A percentile compares a stretch with the other conserved stretches of the same genome.
Evolutionary conservation across 192 early-diverging fungal genomes (phyloP).

Genomic region (Entomortierella beljakovae): DNA sequence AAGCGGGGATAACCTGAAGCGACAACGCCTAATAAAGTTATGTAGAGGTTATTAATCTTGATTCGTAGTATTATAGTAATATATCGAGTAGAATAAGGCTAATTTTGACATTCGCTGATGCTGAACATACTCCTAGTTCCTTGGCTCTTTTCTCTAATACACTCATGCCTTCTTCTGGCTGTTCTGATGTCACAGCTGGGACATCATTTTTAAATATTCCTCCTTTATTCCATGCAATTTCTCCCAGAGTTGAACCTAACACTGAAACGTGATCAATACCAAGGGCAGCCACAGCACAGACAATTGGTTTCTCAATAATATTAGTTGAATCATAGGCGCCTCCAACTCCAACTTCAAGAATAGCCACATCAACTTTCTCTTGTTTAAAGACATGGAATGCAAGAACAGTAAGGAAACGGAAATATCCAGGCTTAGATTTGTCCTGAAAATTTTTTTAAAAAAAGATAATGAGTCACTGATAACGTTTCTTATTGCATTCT

Average conservation of each 20-base stretch:
- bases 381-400: slow-evolving; percentile 89
- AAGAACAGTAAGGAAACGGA: slow-evolving; percentile 90
- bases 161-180: slow-evolving; percentile 72
- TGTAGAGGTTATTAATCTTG: neutral
- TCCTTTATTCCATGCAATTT: slow-evolving; percentile 89
- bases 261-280: slow-evolving; percentile 81
- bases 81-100: neutral
- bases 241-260: slow-evolving; percentile 77
- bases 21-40: neutral
- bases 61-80: neutral
- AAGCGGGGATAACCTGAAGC: slow-evolving; percentile 17
- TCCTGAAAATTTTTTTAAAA: slow-evolving; percentile 26
- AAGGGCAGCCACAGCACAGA: slow-evolving; percentile 83
- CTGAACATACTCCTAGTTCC: slow-evolving; percentile 71
- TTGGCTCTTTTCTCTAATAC: slow-evolving; percentile 76
- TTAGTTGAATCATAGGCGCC: slow-evolving; percentile 91
- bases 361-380: slow-evolving; percentile 84
- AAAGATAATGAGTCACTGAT: neutral
- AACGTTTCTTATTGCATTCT: neutral
- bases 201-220: slow-evolving; percentile 84
- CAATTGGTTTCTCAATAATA: slow-evolving; percentile 75
- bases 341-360: slow-evolving; percentile 87
- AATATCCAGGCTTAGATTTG: slow-evolving; percentile 83
- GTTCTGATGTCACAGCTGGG: slow-evolving; percentile 78
- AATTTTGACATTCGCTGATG: slow-evolving; percentile 1